Evolutionary conservation across 306 rosid species (phyloP).

Genomic region (Trichosanthes cucumerina): DNA sequence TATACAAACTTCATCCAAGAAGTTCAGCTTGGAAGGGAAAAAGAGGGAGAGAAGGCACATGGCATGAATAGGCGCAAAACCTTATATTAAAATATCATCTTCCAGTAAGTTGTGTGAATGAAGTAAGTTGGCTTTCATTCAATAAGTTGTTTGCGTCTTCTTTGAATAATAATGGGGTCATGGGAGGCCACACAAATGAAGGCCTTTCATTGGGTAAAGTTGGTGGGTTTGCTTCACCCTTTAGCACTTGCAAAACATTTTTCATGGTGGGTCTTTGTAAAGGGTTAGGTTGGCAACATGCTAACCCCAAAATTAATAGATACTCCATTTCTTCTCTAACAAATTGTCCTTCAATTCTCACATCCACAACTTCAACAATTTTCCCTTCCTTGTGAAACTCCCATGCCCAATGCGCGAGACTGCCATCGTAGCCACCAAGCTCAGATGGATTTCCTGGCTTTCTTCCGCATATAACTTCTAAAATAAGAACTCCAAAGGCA

Average conservation of each 20-base stretch:
- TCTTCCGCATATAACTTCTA: slow-evolving; percentile 57
- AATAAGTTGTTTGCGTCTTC: not conserved
- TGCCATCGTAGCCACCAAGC: slow-evolving; percentile 31
- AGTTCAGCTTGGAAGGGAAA: not conserved
- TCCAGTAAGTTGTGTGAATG: not conserved
- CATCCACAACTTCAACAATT: slow-evolving; percentile 34
- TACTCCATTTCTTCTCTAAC: slow-evolving; percentile 12
- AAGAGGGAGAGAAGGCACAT: not conserved
- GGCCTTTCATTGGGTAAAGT: slow-evolving; percentile 40
- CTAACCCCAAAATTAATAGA: slow-evolving; percentile 48
- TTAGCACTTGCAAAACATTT: slow-evolving; percentile 44
- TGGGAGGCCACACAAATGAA: slow-evolving; percentile 39
- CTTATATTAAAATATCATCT: not conserved
- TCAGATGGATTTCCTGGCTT: slow-evolving; percentile 36
- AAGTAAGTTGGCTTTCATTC: not conserved
- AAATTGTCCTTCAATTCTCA: slow-evolving; percentile 19
- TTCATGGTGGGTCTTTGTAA: slow-evolving; percentile 52
- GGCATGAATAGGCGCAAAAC: not conserved
- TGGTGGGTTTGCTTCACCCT: slow-evolving; percentile 43
- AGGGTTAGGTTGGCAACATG: slow-evolving; percentile 81
- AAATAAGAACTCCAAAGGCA: slow-evolving; percentile 59
- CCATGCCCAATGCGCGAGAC: slow-evolving; percentile 65
- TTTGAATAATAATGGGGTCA: slow-evolving; percentile 41
- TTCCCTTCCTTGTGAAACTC: slow-evolving; percentile 32
- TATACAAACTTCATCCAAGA: too few species aligned